phyloP scores from a whole-genome alignment of 164 flowering plant species.

The Sextonia rubra region DNA sequence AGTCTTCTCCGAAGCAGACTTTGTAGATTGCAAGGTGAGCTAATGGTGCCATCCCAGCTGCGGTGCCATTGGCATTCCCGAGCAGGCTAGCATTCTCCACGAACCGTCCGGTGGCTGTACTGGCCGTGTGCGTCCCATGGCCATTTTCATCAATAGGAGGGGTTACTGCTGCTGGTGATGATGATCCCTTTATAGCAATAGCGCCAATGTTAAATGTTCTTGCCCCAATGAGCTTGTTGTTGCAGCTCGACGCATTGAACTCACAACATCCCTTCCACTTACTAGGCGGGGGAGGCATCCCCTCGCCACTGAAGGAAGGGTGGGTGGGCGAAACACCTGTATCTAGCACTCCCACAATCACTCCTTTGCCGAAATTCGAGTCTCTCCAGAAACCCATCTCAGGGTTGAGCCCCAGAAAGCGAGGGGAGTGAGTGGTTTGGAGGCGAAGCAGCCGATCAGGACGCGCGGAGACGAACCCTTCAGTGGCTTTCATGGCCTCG shows the following conservation, averaged over 20 bases:
- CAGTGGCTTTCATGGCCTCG: slow-evolving; percentile 9
- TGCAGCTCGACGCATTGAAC: slow-evolving; percentile 46
- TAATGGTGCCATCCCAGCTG: slow-evolving; percentile 46
- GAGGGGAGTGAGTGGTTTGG: slow-evolving; percentile 27
- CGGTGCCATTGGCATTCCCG: slow-evolving; percentile 45
- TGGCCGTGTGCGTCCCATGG: slow-evolving; percentile 55
- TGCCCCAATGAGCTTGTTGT: slow-evolving; percentile 74
- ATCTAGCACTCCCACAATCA: slow-evolving; percentile 77
- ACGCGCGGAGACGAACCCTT: slow-evolving; percentile 12
- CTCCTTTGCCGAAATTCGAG: slow-evolving; percentile 35
- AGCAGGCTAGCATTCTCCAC: slow-evolving; percentile 32
- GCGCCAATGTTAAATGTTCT: slow-evolving; percentile 63
- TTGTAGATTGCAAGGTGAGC: slow-evolving; percentile 50
- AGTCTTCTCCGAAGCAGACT: slow-evolving; percentile 29
- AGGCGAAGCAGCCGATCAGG: slow-evolving; percentile 1
- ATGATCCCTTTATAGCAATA: slow-evolving; percentile 65
- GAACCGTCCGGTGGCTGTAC: slow-evolving; percentile 45
- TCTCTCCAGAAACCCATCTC: slow-evolving; percentile 34
- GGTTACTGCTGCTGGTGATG: not conserved
- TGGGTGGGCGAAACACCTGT: slow-evolving; percentile 90
- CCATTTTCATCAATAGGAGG: slow-evolving; percentile 36
- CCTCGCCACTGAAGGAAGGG: slow-evolving; percentile 65
- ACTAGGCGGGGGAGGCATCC: slow-evolving; percentile 45
- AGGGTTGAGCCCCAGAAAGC: slow-evolving; percentile 32
- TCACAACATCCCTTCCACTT: slow-evolving; percentile 73